A percentile compares a stretch with the other conserved stretches of the same genome.
Evolutionary conservation across 1,284 basidiomycete species (phyloP).

Genomic region (Kwoniella shivajii): DNA sequence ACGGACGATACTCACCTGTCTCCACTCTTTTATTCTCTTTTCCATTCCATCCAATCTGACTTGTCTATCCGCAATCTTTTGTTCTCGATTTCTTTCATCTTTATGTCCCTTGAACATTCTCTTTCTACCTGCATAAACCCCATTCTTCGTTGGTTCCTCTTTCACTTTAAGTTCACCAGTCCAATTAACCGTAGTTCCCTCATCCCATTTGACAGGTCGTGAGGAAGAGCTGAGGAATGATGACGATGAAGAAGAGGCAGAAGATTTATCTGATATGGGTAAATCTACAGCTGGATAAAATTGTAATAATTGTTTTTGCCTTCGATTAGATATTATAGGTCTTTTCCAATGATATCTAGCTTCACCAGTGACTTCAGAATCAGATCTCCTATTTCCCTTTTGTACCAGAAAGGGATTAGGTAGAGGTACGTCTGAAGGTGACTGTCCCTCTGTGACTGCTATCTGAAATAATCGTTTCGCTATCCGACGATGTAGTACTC

Average conservation of each 20-base stretch:
- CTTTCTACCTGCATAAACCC: constrained; percentile 37
- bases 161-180: constrained; percentile 13
- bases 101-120: constrained; percentile 49
- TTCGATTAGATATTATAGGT: constrained; percentile 29
- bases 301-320: constrained; percentile 39
- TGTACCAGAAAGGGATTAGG: constrained; percentile 45
- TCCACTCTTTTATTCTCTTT: constrained; percentile 49
- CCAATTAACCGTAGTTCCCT: constrained; percentile 30
- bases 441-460: background rate
- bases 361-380: constrained; percentile 11
- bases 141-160: constrained; percentile 20
- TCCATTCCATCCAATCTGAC: constrained; percentile 48
- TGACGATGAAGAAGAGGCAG: background rate
- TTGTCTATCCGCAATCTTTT: constrained; percentile 34
- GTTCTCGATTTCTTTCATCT: constrained; percentile 39
- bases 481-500: constrained; percentile 24
- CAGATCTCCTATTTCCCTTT: background rate
- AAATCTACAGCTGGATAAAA: constrained; percentile 30
- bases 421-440: constrained; percentile 13
- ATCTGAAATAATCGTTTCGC: constrained; percentile 6
- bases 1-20: constrained; percentile 38
- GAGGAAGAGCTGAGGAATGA: background rate
- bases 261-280: constrained; percentile 27
- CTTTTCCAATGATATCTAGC: constrained; percentile 13
- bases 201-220: constrained; percentile 16